These are phyloP conservation scores for Acacia concinna DNA, from an alignment of 331 rosid genomes.

Conservation along the genomic window DNA sequence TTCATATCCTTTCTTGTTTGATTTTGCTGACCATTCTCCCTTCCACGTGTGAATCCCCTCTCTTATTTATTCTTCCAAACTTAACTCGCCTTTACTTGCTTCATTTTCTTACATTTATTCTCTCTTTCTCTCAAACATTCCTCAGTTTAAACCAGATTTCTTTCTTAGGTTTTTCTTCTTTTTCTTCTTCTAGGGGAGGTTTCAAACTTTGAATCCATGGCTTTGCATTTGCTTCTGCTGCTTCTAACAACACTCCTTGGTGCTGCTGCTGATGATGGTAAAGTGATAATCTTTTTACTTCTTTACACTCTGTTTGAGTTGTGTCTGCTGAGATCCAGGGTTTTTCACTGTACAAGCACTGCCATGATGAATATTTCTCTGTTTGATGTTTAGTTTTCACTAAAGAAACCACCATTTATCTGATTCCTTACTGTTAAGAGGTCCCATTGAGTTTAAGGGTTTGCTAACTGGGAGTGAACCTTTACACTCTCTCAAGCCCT, in stretches of 20 bases:
- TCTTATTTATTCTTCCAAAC: constrained; percentile 44
- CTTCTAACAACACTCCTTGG: constrained; percentile 45
- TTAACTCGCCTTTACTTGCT: constrained; percentile 46
- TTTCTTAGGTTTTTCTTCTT: not conserved
- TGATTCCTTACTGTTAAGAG: constrained; percentile 2
- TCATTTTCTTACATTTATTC: constrained; percentile 26
- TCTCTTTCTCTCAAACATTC: constrained; percentile 37
- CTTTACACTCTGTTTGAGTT: not conserved
- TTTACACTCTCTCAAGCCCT: not conserved
- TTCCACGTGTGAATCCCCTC: constrained; percentile 58
- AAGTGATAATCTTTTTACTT: constrained; percentile 6
- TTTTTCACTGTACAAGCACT: constrained; percentile 1
- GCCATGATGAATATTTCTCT: constrained; percentile 26
- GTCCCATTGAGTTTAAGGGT: constrained; percentile 4
- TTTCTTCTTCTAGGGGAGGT: not conserved
- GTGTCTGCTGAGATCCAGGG: constrained; percentile 13
- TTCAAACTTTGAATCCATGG: constrained; percentile 49
- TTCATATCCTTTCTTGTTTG: constrained; percentile 39
- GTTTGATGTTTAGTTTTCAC: not conserved
- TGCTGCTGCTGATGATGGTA: constrained; percentile 68
- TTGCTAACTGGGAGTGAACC: constrained; percentile 8
- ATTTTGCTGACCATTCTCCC: constrained; percentile 52
- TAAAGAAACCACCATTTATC: not conserved
- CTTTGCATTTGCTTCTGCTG: constrained; percentile 51
- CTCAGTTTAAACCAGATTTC: constrained; percentile 41